A percentile compares a stretch with the other conserved stretches of the same genome.
These are phyloP conservation scores for Ilex aquifolium DNA, from an alignment of 257 asterid species.

Conservation along the genomic window DNA sequence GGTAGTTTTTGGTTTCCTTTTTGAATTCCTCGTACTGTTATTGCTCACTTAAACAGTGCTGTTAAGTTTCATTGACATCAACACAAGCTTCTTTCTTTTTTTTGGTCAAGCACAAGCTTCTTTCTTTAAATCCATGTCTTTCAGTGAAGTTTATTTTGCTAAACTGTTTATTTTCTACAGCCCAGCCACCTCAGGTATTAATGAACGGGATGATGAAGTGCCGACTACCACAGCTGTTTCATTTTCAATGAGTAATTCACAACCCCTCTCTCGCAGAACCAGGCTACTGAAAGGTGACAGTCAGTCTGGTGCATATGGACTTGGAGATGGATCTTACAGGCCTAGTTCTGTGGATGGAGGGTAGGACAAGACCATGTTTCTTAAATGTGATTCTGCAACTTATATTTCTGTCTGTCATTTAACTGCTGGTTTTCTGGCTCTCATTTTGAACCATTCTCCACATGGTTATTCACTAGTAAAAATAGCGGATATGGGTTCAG, in stretches of 20 bases:
- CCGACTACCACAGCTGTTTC: conserved; percentile 57
- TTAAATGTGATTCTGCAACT: not conserved
- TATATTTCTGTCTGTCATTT: not conserved
- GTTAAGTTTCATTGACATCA: conserved; percentile 11
- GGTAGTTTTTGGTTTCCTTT: too few species aligned
- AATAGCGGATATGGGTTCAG: not conserved
- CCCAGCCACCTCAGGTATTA: conserved; percentile 51
- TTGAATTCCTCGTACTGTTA: not conserved
- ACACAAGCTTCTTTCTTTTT: conserved; percentile 5
- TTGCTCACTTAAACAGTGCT: not conserved
- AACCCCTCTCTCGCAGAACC: conserved; percentile 89
- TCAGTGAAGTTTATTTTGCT: not conserved
- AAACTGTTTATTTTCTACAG: conserved; percentile 51
- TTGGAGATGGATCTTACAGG: conserved; percentile 57
- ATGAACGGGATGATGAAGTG: conserved; percentile 69
- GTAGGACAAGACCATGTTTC: conserved; percentile 36
- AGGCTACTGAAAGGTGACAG: conserved; percentile 73
- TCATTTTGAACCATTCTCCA: not conserved
- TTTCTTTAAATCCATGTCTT: conserved; percentile 7
- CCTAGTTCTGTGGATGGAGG: conserved; percentile 78
- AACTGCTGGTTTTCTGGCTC: not conserved
- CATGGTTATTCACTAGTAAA: not conserved
- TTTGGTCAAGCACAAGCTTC: conserved; percentile 1
- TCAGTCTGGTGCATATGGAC: conserved; percentile 41
- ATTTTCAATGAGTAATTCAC: conserved; percentile 57